phyloP scores from a whole-genome alignment of 768 basidiomycete genomes.

The Russula griseocarnosa region DNA sequence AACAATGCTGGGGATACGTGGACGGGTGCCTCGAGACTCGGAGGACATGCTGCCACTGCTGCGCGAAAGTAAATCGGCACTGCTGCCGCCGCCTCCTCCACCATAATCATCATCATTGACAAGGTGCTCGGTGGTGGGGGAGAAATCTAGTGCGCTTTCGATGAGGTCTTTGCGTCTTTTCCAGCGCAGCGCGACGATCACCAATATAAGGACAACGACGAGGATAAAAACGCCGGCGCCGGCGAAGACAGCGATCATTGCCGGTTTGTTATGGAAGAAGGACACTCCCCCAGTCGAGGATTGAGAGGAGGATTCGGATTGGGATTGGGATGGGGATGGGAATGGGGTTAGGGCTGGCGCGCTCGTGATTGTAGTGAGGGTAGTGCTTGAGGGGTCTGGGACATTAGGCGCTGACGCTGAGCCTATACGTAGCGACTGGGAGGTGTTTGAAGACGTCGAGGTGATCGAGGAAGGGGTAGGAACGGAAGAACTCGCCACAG shows the following conservation, averaged over 20 bases:
- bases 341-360: neutral
- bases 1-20: neutral
- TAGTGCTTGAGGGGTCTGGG: constrained; percentile 23
- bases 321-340: neutral
- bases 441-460: neutral
- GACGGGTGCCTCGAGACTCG: neutral
- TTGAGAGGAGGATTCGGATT: constrained; percentile 24
- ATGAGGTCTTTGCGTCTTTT: constrained; percentile 38
- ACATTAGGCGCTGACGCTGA: neutral
- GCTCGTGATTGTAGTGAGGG: constrained; percentile 23
- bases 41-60: neutral
- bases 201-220: constrained; percentile 41
- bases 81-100: neutral
- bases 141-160: constrained; percentile 31
- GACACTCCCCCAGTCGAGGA: constrained; percentile 32
- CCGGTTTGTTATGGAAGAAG: constrained; percentile 64
- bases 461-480: neutral
- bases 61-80: neutral
- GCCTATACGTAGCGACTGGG: neutral
- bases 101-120: neutral
- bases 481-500: constrained; percentile 7
- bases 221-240: constrained; percentile 49
- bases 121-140: constrained; percentile 10
- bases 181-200: constrained; percentile 49
- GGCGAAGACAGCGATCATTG: constrained; percentile 56